Conservation (phyloP, 371 early-diverging fungal species). For the Mortierella sp. region DNA sequence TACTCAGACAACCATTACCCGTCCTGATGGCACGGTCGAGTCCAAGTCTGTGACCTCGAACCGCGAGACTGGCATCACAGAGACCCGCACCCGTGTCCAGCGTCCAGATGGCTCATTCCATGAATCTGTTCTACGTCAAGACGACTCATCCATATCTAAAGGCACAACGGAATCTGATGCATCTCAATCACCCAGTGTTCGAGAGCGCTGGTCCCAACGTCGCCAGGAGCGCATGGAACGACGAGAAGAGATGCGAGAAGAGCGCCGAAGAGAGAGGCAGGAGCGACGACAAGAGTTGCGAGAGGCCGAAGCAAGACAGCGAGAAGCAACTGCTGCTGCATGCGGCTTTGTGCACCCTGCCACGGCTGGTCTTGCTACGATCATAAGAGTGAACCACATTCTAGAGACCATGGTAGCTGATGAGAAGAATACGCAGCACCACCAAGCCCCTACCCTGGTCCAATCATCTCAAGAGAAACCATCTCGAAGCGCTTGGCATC, state of each 20-base stretch:
- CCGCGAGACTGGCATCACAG: constrained; percentile 8
- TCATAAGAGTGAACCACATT: neutral
- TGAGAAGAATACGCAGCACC: too few species aligned
- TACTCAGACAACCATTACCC: constrained; percentile 25
- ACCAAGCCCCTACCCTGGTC: too few species aligned
- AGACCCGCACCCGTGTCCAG: constrained; percentile 20
- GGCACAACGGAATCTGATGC: too few species aligned
- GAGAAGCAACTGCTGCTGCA: constrained; percentile 22
- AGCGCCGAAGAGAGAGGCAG: constrained; percentile 5
- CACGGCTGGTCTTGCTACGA: neutral
- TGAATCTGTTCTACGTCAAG: constrained; percentile 8
- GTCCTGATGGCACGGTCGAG: constrained; percentile 37
- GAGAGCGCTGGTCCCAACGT: constrained; percentile 23
- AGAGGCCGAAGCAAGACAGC: constrained; percentile 19
- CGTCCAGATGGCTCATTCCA: constrained; percentile 30
- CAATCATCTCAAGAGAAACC: neutral
- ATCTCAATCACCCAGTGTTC: constrained; percentile 1
- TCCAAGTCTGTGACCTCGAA: constrained; percentile 16
- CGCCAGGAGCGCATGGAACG: constrained; percentile 19
- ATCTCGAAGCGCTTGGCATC: constrained; percentile 11
- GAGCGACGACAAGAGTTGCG: constrained; percentile 29
- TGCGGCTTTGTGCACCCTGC: constrained; percentile 10
- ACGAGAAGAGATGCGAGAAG: constrained; percentile 12
- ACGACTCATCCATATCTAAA: neutral
- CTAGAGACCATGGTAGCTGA: neutral